These are phyloP conservation scores for Rhodamnia argentea DNA, from an alignment of 345 rosid genomes.

Conservation along the genomic window DNA sequence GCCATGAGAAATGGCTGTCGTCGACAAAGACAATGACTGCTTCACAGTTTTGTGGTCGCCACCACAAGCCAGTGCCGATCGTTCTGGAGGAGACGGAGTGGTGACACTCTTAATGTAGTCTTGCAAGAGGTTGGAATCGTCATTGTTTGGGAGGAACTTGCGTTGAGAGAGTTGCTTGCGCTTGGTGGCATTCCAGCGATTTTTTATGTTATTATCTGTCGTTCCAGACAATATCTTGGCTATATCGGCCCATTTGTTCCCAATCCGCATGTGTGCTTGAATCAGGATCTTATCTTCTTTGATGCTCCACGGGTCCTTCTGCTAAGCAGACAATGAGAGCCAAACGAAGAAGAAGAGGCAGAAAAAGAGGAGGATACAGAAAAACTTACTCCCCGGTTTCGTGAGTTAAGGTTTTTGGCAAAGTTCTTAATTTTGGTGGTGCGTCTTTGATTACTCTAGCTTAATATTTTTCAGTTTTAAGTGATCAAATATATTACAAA, in stretches of 20 bases:
- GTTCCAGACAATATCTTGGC: not conserved
- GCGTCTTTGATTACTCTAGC: not conserved
- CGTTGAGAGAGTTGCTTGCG: not conserved
- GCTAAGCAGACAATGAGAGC: not conserved
- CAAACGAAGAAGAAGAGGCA: not conserved
- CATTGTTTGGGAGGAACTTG: too few species aligned
- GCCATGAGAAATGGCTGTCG: not conserved
- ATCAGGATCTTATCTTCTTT: not conserved
- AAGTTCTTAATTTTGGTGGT: not conserved
- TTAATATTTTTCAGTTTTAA: not conserved
- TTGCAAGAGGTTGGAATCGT: not conserved
- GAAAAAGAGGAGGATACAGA: not conserved
- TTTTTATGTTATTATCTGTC: not conserved
- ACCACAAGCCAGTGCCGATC: not conserved
- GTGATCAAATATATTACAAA: not conserved
- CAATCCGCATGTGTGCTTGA: not conserved
- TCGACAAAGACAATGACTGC: not conserved
- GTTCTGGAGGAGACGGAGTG: not conserved
- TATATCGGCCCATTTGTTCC: not conserved
- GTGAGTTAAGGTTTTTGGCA: not conserved
- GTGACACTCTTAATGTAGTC: not conserved
- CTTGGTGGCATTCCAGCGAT: not conserved
- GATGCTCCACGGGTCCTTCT: not conserved
- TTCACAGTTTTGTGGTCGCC: too few species aligned
- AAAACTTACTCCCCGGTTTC: not conserved